Base-by-base conservation (phyloP, 176 grass and related monocot species). In the Paspalum notatum region DNA sequence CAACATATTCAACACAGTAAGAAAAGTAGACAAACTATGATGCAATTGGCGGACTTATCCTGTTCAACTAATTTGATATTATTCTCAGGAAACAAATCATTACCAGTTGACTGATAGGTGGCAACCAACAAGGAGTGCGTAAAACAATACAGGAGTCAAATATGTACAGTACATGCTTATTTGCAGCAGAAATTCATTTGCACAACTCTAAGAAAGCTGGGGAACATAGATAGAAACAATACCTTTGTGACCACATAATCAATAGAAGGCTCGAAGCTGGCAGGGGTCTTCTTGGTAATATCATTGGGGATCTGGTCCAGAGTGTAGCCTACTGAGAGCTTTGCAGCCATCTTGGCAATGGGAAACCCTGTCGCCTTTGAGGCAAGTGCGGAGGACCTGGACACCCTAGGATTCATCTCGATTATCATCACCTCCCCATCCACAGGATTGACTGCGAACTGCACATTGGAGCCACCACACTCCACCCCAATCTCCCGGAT, bases 211-310 rank as follows among this genome's bases (percentile, higher is more conserved):
- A 42, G 13, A 25, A 54, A 74, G 72, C 42, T 72, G 47, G 75
- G 65, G 71, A 85, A 71, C 12, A 54, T 54, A 79, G 17, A 41
- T 6, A 57, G 68, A 68, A 54, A 82, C 13, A 13, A 5, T 79
- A 93, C 96, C 96, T 99, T 99, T 50, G 96, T 99, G 71, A 99
- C 96, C 14, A 99, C 96, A 88, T 99, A 99, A 42, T 99, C 96
- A 66, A 99, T 99, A 14, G 96, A 99, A 0, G 96, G 96, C 72
- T 99, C 96, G 10, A 99, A 99, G 91, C 96, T 99, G 18, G 96
- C 96, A 62, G 96, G 96, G 17, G 96, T 99, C 88, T 99, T 99
- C 85, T 95, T 99, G 3, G 96, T 99, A 76, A 99, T 99, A 82
- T 99, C 96, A 71, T 99, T 99, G 0, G 96, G 96, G 57, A 99